A percentile compares a stretch with the other conserved stretches of the same genome.
Evolutionary conservation across 2,329 filamentous ascomycete genomes (phyloP).

Genomic region (Lachnellula arida): DNA sequence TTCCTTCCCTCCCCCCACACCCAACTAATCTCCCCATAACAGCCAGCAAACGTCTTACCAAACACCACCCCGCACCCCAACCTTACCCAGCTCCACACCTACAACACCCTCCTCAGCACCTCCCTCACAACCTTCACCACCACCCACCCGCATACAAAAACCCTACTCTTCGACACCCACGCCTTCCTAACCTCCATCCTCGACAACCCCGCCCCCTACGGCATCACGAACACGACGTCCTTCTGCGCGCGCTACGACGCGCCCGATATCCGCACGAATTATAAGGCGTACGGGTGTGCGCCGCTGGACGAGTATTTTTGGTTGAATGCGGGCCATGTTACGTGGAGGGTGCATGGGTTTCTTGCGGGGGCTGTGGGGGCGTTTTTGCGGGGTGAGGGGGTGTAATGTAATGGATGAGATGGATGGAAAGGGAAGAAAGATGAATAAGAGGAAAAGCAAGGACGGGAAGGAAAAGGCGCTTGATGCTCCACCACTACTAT

Average conservation of each 20-base stretch:
- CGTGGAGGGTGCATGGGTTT: conserved; percentile 37
- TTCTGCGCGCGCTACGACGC: conserved; percentile 43
- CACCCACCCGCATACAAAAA: conserved; percentile 32
- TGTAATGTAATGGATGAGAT: not conserved
- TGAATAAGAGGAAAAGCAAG: no score
- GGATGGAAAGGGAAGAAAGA: no score
- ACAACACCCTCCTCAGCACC: conserved; percentile 36
- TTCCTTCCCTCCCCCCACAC: no score
- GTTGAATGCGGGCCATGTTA: conserved; percentile 45
- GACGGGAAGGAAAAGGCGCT: no score
- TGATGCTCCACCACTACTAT: no score
- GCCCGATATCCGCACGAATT: conserved; percentile 40
- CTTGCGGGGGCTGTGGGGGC: conserved; percentile 29
- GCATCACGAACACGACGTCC: conserved; percentile 41
- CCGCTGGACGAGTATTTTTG: conserved; percentile 42
- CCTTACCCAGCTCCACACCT: conserved; percentile 41
- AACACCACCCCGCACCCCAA: conserved; percentile 39
- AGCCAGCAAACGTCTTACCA: conserved; percentile 26
- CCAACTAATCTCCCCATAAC: conserved; percentile 13
- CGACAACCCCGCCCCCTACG: conserved; percentile 38
- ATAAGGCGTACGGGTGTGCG: conserved; percentile 41
- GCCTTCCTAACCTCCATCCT: conserved; percentile 38
- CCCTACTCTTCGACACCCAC: conserved; percentile 43
- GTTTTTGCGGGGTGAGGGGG: conserved; percentile 15
- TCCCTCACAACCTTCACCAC: conserved; percentile 13